These are phyloP conservation scores for Hordeum pubiflorum DNA, from an alignment of 202 grass and related monocot species.

Conservation along the genomic window DNA sequence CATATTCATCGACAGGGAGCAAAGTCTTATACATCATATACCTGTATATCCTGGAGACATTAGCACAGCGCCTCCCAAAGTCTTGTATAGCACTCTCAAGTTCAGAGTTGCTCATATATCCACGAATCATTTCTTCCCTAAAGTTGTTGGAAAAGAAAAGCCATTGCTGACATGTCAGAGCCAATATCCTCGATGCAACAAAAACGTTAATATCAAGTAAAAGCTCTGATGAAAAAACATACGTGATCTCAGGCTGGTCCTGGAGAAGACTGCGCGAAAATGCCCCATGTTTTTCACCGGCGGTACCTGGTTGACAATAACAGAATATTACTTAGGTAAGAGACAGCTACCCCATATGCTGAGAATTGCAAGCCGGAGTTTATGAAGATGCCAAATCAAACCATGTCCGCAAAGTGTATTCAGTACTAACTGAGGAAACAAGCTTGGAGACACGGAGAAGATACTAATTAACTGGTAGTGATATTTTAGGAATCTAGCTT, in stretches of 20 bases:
- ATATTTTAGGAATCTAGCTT: background rate
- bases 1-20: background rate
- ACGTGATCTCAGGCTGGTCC: slow-evolving; percentile 50
- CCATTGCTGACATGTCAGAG: background rate
- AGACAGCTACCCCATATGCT: background rate
- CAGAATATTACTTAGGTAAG: background rate
- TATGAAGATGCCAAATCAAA: background rate
- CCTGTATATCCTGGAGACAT: slow-evolving; percentile 89
- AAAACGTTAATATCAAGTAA: background rate
- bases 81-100: slow-evolving; percentile 50
- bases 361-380: background rate
- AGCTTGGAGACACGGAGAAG: background rate
- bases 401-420: background rate
- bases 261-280: slow-evolving; percentile 40
- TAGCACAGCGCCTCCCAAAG: slow-evolving; percentile 56
- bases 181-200: background rate
- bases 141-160: slow-evolving; percentile 26
- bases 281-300: background rate
- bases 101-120: slow-evolving; percentile 76
- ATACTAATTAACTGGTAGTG: background rate
- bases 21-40: slow-evolving; percentile 39
- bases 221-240: slow-evolving; percentile 21
- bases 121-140: slow-evolving; percentile 55
- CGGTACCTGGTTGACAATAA: background rate
- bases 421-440: background rate